Evolutionary conservation across 768 basidiomycete species (phyloP).

Genomic region (Pseudohyphozyma bogoriensis): DNA sequence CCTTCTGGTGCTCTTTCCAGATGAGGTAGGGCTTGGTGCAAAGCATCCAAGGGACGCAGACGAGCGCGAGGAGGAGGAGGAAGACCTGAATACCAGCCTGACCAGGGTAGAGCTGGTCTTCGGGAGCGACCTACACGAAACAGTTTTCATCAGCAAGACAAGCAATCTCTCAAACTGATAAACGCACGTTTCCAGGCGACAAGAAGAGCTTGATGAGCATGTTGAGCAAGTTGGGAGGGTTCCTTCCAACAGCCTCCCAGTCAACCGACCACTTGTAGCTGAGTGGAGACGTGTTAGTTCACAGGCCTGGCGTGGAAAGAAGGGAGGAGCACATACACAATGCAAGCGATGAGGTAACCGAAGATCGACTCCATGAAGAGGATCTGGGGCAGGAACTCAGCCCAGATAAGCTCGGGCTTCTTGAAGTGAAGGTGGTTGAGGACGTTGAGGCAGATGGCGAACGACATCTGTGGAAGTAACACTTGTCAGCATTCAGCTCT

Average conservation of each 20-base stretch:
- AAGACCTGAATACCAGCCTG: constrained; percentile 75
- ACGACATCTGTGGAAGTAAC: constrained; percentile 81
- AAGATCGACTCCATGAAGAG: constrained; percentile 97
- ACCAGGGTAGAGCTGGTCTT: constrained; percentile 67
- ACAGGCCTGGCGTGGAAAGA: no score
- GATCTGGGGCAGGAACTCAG: constrained; percentile 94
- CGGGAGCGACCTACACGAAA: constrained; percentile 46
- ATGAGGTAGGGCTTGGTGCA: constrained; percentile 81
- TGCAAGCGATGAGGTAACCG: constrained; percentile 43
- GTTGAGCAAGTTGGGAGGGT: constrained; percentile 77
- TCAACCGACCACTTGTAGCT: constrained; percentile 94
- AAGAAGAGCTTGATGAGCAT: constrained; percentile 97
- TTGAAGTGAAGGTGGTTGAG: constrained; percentile 94
- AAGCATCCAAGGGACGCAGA: constrained; percentile 94
- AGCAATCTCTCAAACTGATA: no score
- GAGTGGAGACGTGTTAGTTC: background rate
- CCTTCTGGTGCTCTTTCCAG: constrained; percentile 80
- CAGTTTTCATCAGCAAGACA: background rate
- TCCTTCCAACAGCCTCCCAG: constrained; percentile 60
- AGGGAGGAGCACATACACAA: constrained; percentile 7
- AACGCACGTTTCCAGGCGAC: constrained; percentile 54
- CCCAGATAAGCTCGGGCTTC: constrained; percentile 71
- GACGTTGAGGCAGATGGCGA: constrained; percentile 88
- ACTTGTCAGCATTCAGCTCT: background rate
- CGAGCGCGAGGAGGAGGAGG: constrained; percentile 61